Base-by-base conservation (phyloP, 176 grass and related monocot genomes). In the Hyparrhenia diplandra region DNA sequence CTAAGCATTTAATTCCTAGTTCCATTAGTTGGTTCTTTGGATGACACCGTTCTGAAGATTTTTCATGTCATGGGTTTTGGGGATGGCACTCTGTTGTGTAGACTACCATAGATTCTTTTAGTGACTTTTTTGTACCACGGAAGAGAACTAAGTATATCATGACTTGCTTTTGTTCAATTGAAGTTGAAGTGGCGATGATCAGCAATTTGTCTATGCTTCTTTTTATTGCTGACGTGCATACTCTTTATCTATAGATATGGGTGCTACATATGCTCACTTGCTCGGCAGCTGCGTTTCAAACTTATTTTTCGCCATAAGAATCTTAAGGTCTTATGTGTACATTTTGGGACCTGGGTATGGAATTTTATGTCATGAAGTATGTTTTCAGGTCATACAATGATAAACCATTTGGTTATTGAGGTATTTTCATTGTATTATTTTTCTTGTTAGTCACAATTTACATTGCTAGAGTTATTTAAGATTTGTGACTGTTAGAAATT, bases 71-170 rank as follows among this genome's bases (percentile, higher is more conserved):
- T 34, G 70, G 83, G 69, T 83, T 82, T 74, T 25, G 79, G 74
- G 63, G 58, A 79, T 73, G 18, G 28, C 13, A 32, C 41, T 89
- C 67, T n/a, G 61, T 86, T 90, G 79, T 60, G 77, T 82, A 89
- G 79, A 79, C 51, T 52, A 84, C 18, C 24, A 69, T 68, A 83
- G 74, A 90, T 90, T 86, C 74, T 86, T 73, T 86, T 83, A 78
- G 84, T 74, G 61, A 63, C 40, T n/a, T 74, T 79, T 86, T 89
- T 90, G 84, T 90, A 83, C 74, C 83, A 79, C 40, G 74, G 62
- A 60, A 82, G 79, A 83, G 29, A 83, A 83, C 78, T 85, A 90
- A 86, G 49, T 74, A 79, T 64, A 86, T 78, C 88, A 79, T 86
- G 67, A 79, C 61, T 47, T 86, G 40, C 74, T 68, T 82, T 79